Base-by-base conservation (phyloP, 1,284 basidiomycete genomes). In the Ceratorhiza oryzae-sativae region DNA sequence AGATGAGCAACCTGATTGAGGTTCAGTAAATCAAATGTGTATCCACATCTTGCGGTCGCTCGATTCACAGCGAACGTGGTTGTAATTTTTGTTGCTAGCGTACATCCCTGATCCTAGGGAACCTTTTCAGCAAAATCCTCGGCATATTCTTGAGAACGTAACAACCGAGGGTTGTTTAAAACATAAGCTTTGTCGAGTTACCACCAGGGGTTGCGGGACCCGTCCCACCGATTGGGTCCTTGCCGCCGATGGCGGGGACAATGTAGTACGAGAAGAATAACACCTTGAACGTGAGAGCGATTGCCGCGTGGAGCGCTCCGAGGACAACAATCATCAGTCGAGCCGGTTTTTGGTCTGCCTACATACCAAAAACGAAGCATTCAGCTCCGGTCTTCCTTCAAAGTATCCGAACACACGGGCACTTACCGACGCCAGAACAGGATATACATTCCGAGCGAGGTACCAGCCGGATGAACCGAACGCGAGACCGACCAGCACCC, bases 191-290 rank as follows among this genome's bases (percentile, higher is more conserved):
- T 25, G 67, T 70, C 36, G 67, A 46, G 45, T 70, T 70, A 9
- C 34, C n/a, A n/a, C n/a, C 34, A 56, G 53, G 42, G 4, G 5
- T 36, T 12, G 18, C 36, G n/a, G 62, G 67, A 23, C 67, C 67
- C 4, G 67, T 34, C 27, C 74, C 75, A 30, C 71, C 73, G 45
- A 80, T 76, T 6, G 81, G 80, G 73, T 83, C 82, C 36, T 76
- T 72, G 9, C 77, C 76, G 4, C 86, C 88, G 60, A 88, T 84
- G 73, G 86, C 84, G 2, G 82, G 81, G 5, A 88, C 79, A 45
- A 89, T 84, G 73, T 93, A 93, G 80, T 91, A 94, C 79, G 87
- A 90, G 83, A 96, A 96, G 83, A 96, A 96, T 39, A 95, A 80
- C 23, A 94, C 82, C 79, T 95, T 93, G 85, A 96, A 92, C 12